Evolutionary conservation across 306 rosid species (phyloP), one percentile per base, ranked within the genome.

Genomic region (Clitoria ternatea): DNA sequence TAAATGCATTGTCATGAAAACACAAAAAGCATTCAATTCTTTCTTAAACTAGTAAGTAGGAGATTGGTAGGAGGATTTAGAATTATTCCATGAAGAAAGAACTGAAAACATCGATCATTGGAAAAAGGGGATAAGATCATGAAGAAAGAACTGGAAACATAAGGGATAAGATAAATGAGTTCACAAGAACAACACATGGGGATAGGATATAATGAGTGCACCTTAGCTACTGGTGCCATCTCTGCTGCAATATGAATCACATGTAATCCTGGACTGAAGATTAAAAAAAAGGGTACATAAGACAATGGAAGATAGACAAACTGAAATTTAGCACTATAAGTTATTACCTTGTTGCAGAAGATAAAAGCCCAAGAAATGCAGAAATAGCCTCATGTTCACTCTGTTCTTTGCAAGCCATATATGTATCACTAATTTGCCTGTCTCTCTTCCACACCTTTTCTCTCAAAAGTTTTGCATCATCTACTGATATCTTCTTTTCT

Each of bases 191-290:
- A 37, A 63, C 71, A 77, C 2, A 7, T 55, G 8, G 69, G 23
- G 66, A 57, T 49, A 73, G 75, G 53, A 66, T 45, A 47, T n/a
- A 35, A 65, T 33, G 50, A 74, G 60, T 78, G 84, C 65, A 82
- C 99, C 97, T 91, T 94, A 77, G 99, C 99, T 30, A 94, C 96
- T 22, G 99, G 99, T 73, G 99, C 99, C 96, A 94, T 86, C 96
- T 94, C 99, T 67, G 95, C 99, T 40, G 99, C 99, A 75, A 94
- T 82, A 69, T 91, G 99, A 79, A 94, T 19, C 78, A 94, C 85
- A 73, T 87, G 48, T 76, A 94, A 85, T 87, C 92, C 99, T 78
- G 86, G 80, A 84, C 99, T 94, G 76, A 43, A 83, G 77, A 72
- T 76, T 66, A 86, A 79, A 80, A 84, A 79, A 74, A 64, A 75